Evolutionary conservation across 2,329 filamentous ascomycete species (phyloP).

Genomic region (Aspergillus puulaauensis): DNA sequence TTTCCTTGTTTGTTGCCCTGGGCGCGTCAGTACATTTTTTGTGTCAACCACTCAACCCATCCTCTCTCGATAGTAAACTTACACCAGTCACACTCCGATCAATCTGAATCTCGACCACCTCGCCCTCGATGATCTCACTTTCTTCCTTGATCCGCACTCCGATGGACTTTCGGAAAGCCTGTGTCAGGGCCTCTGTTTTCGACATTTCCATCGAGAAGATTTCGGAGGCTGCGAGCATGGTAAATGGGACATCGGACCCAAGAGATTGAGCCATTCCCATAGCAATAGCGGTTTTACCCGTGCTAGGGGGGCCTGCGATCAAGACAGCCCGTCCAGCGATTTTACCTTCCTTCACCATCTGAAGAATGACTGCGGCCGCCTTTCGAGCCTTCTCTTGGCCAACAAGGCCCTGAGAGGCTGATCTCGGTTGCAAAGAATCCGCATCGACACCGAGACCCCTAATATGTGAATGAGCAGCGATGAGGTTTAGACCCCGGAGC

Average conservation of each 20-base stretch:
- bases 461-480: slow-evolving; percentile 97
- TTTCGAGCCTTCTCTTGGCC: slow-evolving; percentile 96
- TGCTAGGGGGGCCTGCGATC: slow-evolving; percentile 93
- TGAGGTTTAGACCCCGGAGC: slow-evolving; percentile 93
- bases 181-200: slow-evolving; percentile 95
- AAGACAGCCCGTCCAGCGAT: slow-evolving; percentile 93
- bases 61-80: slow-evolving; percentile 21
- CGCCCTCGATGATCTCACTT: slow-evolving; percentile 98
- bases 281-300: slow-evolving; percentile 96
- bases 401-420: slow-evolving; percentile 86
- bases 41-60: not conserved
- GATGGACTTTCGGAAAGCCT: slow-evolving; percentile 98
- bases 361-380: slow-evolving; percentile 90
- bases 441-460: slow-evolving; percentile 90
- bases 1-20: slow-evolving; percentile 95
- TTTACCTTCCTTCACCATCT: slow-evolving; percentile 99
- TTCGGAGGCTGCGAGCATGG: slow-evolving; percentile 90
- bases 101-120: slow-evolving; percentile 98
- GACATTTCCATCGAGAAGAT: slow-evolving; percentile 99
- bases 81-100: slow-evolving; percentile 91
- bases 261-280: slow-evolving; percentile 99
- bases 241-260: slow-evolving; percentile 92
- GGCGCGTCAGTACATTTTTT: slow-evolving; percentile 12
- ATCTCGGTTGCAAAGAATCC: slow-evolving; percentile 83
- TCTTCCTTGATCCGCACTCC: slow-evolving; percentile 98